Evolutionary conservation across 495 filamentous ascomycete genomes (phyloP), one percentile per base, ranked within the genome.

Genomic region (Penicillium maclennaniae): DNA sequence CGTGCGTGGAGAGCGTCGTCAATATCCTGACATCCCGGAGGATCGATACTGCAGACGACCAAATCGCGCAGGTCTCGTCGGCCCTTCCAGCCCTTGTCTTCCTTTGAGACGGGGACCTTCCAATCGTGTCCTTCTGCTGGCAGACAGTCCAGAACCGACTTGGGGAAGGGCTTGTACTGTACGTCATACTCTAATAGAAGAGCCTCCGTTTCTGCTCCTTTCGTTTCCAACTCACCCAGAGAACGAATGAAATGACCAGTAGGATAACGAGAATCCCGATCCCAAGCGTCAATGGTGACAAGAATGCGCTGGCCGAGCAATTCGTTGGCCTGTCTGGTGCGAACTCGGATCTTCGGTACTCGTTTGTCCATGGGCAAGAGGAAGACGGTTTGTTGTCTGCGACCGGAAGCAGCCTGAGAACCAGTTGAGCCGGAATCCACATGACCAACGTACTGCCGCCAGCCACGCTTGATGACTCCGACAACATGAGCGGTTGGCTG

Each of bases 381-480:
- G 64, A 98, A 97, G 10, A 98, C 89, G 21, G 79, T 92, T 66
- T 97, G 91, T 60, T 96, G 92, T 51, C 84, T 85, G 25, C 91
- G 78, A 34, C 88, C 87, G 50, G 91, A 82, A 38, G 80, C 85
- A 6, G 74, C 77, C 17, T 83, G 79, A 16, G 86, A 79, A 47
- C 86, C 82, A 36, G 89, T 87, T 14, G 95, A 96, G 14, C 84
- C 87, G 16, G 87, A 82, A 63, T 98, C 93, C 49, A 98, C 80
- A 68, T 96, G 91, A 12, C 93, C 93, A 34, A 98, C 93, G 60
- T 97, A 97, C 66, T 97, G 95, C 28, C 93, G 81, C 93, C 93
- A 98, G 65, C 96, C 96, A 34, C 95, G 81, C 68, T 96, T 96
- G 58, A 92, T 81, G 27, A 98, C 76, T 46, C 93, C 93, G 36